phyloP scores from a whole-genome alignment of 139 green algal species.

The Nannochloris sp. region DNA sequence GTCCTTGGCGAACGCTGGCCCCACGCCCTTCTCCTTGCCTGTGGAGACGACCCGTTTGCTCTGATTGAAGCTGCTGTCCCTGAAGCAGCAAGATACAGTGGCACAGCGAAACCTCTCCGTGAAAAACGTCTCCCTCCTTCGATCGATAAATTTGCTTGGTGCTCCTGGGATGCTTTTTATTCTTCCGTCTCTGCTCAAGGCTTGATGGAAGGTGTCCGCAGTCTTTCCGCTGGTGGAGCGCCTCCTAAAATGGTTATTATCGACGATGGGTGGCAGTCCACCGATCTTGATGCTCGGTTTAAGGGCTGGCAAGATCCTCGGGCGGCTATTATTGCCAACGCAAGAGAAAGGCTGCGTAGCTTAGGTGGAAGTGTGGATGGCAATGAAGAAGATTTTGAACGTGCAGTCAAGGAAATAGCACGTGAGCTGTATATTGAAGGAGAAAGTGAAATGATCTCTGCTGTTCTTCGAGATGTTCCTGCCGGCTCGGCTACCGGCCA shows the following conservation, averaged over 20 bases:
- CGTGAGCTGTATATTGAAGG: slow-evolving; percentile 27
- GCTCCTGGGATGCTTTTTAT: slow-evolving; percentile 90
- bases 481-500: slow-evolving; percentile 17
- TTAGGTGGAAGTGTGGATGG: background rate
- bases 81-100: slow-evolving; percentile 58
- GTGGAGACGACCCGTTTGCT: slow-evolving; percentile 41
- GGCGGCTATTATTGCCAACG: background rate
- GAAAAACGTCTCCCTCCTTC: slow-evolving; percentile 66
- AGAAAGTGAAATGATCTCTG: slow-evolving; percentile 30
- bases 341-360: background rate
- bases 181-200: slow-evolving; percentile 67
- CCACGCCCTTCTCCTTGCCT: slow-evolving; percentile 27
- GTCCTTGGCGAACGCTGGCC: slow-evolving; percentile 24
- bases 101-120: slow-evolving; percentile 43
- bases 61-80: slow-evolving; percentile 56
- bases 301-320: background rate
- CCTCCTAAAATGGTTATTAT: slow-evolving; percentile 75
- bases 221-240: slow-evolving; percentile 35
- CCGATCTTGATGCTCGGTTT: slow-evolving; percentile 36
- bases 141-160: slow-evolving; percentile 92
- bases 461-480: slow-evolving; percentile 22
- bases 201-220: slow-evolving; percentile 16
- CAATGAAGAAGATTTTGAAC: background rate
- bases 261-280: slow-evolving; percentile 61
- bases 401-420: background rate